Evolutionary conservation across 306 rosid genomes (phyloP).

Genomic region (Alnus glutinosa): DNA sequence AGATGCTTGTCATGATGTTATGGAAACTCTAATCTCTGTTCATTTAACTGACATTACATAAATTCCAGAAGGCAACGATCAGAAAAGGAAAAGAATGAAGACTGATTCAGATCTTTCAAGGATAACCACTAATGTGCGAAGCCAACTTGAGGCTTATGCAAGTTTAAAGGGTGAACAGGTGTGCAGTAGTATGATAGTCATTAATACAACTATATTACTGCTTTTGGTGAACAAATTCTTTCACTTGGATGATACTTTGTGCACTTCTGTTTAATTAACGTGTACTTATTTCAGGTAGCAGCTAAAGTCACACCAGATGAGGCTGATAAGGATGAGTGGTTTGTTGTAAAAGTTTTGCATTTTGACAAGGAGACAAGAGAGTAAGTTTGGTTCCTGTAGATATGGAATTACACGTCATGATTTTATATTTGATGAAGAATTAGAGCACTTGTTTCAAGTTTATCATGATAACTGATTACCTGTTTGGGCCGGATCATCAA

Average conservation of each 20-base stretch:
- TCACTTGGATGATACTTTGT: conserved; percentile 7
- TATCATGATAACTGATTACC: conserved; percentile 13
- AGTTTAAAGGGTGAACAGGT: conserved; percentile 95
- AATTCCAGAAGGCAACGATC: conserved; percentile 85
- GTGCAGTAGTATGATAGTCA: conserved; percentile 21
- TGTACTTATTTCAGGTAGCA: conserved; percentile 68
- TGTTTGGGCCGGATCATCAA: neutral
- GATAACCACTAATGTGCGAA: conserved; percentile 56
- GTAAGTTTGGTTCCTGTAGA: conserved; percentile 52
- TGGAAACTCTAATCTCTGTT: conserved; percentile 10
- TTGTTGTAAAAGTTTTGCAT: conserved; percentile 91
- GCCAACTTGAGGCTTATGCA: conserved; percentile 70
- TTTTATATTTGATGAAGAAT: conserved; percentile 12
- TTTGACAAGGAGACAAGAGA: conserved; percentile 91
- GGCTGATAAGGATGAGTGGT: conserved; percentile 93
- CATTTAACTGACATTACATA: conserved; percentile 35
- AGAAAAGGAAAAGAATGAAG: conserved; percentile 83
- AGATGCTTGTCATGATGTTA: conserved; percentile 25
- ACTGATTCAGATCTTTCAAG: conserved; percentile 79
- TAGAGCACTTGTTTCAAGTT: conserved; percentile 2
- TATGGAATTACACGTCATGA: neutral
- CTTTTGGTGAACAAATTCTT: conserved; percentile 10
- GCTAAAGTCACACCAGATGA: conserved; percentile 87
- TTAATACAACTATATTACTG: neutral
- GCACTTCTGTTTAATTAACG: conserved; percentile 20